Conservation (phyloP, 116 monocot species). For the Iris pallida region DNA sequence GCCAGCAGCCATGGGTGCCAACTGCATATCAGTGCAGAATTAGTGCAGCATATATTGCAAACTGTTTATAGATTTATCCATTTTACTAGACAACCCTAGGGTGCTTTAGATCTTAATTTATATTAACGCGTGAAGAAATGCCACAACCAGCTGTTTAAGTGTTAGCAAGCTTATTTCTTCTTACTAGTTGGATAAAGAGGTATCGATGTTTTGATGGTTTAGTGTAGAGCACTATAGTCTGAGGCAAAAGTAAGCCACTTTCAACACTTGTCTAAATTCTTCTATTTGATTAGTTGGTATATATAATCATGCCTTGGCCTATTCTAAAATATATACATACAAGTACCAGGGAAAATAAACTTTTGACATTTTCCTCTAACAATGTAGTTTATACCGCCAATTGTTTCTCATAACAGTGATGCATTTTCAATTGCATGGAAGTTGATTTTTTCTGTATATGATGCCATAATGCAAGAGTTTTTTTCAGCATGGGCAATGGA, state of each 20-base stretch:
- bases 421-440: constrained; percentile 1
- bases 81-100: no score
- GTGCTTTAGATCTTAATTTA: no score
- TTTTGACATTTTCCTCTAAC: not conserved
- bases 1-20: no score
- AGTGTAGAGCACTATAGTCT: not conserved
- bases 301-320: not conserved
- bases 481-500: not conserved
- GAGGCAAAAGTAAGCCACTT: not conserved
- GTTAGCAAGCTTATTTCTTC: no score
- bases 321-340: not conserved
- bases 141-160: no score
- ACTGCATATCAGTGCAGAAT: no score
- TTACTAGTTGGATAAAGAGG: no score
- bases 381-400: not conserved
- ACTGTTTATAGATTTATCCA: no score
- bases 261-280: not conserved
- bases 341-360: not conserved
- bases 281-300: not conserved
- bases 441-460: not conserved
- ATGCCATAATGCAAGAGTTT: not conserved
- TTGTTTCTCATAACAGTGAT: not conserved
- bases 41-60: no score
- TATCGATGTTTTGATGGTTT: no score
- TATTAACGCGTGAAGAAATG: no score